Base-by-base conservation (phyloP, 1,284 basidiomycete genomes). In the Trametes pubescens region DNA sequence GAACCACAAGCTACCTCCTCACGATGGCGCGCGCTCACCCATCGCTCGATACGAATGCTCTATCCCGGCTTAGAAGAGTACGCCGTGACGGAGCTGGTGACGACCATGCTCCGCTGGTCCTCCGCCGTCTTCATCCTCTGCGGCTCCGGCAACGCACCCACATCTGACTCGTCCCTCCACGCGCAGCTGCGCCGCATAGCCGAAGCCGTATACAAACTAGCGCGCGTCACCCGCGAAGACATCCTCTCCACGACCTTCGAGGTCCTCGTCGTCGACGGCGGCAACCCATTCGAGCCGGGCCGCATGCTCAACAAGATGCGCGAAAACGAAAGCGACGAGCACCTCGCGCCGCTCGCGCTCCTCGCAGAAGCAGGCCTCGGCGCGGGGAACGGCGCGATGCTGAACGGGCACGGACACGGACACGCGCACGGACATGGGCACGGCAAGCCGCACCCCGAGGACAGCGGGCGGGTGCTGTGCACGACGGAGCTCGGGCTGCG, bases 1-100 rank as follows among this genome's bases (percentile, higher is more conserved):
- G 90, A 92, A 73, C 87, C 88, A 26, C 90, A 92, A 74, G 89
- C 90, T 2, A 90, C 87, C 0, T 89, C 89, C 3, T 86, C 89
- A 0, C 85, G 88, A 71, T 92, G 90, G 90, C 82, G 90, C 53
- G 84, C 90, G 1, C 77, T 92, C 37, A 84, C 90, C 0, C 89
- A 91, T 69, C 80, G 80, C 48, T 84, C 90, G 61, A 87, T 92
- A 59, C 87, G 88, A 61, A 80, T 79, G 18, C 79, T 91, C 61
- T 88, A 91, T 69, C 88, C 90, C 5, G 86, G 84, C 4, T 77
- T 92, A 38, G 82, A 81, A 13, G 86, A 90, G 21, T 86, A 87
- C 68, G 84, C 88, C 14, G 77, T 85, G 29, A 84, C 84, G 51
- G 90, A 92, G 68, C 83, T 92, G 51, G 82, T 84, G 16, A 88